Evolutionary conservation across 495 filamentous ascomycete species (phyloP).

Genomic region (Penicillium ochrochloron): DNA sequence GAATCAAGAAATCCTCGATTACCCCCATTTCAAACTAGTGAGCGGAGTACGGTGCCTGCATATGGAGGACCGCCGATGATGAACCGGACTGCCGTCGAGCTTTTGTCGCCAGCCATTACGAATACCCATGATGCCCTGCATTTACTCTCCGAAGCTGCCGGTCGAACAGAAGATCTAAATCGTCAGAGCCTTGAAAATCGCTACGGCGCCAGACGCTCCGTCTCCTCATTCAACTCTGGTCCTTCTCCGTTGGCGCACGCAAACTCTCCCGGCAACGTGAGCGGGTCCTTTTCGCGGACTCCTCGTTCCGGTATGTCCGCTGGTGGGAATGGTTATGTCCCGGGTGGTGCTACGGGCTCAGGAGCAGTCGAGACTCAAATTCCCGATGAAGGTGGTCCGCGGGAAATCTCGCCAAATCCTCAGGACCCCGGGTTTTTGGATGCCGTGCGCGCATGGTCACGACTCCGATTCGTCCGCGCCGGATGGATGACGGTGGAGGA

Average conservation of each 20-base stretch:
- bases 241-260: conserved; percentile 48
- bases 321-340: conserved; percentile 34
- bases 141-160: conserved; percentile 62
- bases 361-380: conserved; percentile 40
- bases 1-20: conserved; percentile 38
- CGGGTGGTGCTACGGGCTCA: conserved; percentile 28
- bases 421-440: conserved; percentile 52
- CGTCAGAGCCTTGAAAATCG: conserved; percentile 47
- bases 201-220: conserved; percentile 44
- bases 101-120: conserved; percentile 61
- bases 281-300: conserved; percentile 44
- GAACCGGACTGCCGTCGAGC: conserved; percentile 57
- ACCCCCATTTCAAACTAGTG: conserved; percentile 35
- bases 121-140: conserved; percentile 65
- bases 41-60: conserved; percentile 30
- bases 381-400: conserved; percentile 35
- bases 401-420: conserved; percentile 30
- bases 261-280: conserved; percentile 43
- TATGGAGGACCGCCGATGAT: conserved; percentile 54
- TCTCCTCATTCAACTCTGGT: conserved; percentile 49
- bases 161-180: conserved; percentile 55
- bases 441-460: conserved; percentile 83
- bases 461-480: conserved; percentile 88
- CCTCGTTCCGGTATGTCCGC: conserved; percentile 39
- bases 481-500: conserved; percentile 96